These are phyloP conservation scores for Phyllosticta citribraziliensis DNA, from an alignment of 2,329 filamentous ascomycete genomes.

Conservation along the genomic window DNA sequence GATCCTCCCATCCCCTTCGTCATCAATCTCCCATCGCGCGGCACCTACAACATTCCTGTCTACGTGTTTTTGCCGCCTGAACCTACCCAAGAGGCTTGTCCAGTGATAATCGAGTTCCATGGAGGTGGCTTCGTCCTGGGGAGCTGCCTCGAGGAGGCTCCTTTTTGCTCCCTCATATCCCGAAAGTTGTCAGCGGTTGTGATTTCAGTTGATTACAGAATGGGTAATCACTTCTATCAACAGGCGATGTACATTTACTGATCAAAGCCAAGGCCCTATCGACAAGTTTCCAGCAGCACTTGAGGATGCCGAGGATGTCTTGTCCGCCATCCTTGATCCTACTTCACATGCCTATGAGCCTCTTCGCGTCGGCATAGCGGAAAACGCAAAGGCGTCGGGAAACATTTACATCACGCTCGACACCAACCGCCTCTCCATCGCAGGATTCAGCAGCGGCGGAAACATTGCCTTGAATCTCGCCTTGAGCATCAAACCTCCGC, in stretches of 20 bases:
- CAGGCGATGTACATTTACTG: not conserved
- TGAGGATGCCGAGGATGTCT: conserved; percentile 38
- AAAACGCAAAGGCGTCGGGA: conserved; percentile 14
- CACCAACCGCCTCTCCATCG: conserved; percentile 30
- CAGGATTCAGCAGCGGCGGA: conserved; percentile 37
- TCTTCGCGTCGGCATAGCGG: not conserved
- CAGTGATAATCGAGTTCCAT: conserved; percentile 34
- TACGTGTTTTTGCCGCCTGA: conserved; percentile 33
- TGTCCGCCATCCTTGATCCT: conserved; percentile 32
- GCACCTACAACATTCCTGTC: conserved; percentile 27
- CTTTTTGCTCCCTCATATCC: conserved; percentile 38
- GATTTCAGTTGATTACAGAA: conserved; percentile 39
- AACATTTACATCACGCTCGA: conserved; percentile 28
- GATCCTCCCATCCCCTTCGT: conserved; percentile 34
- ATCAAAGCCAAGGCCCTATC: conserved; percentile 30
- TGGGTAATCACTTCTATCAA: conserved; percentile 12
- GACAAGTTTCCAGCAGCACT: conserved; percentile 39
- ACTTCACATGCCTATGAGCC: conserved; percentile 8
- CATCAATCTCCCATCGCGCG: conserved; percentile 30
- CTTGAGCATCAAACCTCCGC: conserved; percentile 22
- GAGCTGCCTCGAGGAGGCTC: conserved; percentile 34
- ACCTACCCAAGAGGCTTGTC: conserved; percentile 20
- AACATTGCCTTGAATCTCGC: conserved; percentile 39
- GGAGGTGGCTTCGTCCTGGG: conserved; percentile 37
- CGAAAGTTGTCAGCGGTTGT: conserved; percentile 33